phyloP scores from a whole-genome alignment of 192 early-diverging fungal species.

The Coemansia sp. region DNA sequence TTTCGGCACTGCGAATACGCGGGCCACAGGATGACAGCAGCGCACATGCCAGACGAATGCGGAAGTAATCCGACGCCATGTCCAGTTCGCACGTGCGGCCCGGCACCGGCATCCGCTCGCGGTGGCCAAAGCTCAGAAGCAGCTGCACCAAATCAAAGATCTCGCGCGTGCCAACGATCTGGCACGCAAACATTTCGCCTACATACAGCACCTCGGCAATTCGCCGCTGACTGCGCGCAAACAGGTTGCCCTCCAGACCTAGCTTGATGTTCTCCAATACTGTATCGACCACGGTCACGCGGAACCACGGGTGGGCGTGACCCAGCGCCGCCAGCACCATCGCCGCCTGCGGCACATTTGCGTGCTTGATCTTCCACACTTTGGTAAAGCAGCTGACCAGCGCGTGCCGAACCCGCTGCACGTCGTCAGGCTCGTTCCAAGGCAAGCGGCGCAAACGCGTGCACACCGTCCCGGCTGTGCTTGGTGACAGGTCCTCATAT shows the following conservation, averaged over 20 bases:
- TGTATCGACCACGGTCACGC: conserved; percentile 78
- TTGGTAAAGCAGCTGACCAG: conserved; percentile 80
- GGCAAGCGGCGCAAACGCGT: conserved; percentile 76
- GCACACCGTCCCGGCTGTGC: conserved; percentile 63
- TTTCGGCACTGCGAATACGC: conserved; percentile 59
- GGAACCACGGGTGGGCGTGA: conserved; percentile 82
- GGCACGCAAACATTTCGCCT: conserved; percentile 88
- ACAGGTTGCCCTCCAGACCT: conserved; percentile 91
- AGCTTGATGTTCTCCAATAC: conserved; percentile 81
- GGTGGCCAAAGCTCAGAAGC: conserved; percentile 76
- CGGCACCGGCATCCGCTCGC: conserved; percentile 53
- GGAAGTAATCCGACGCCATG: conserved; percentile 84
- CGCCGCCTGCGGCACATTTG: conserved; percentile 79
- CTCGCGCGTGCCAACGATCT: conserved; percentile 71
- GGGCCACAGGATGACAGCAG: conserved; percentile 84
- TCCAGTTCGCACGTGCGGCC: conserved; percentile 64
- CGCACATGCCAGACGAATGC: conserved; percentile 80
- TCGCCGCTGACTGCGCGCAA: conserved; percentile 88
- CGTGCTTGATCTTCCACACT: conserved; percentile 90
- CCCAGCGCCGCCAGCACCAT: conserved; percentile 74
- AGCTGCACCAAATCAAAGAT: conserved; percentile 86
- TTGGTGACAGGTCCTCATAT: conserved; percentile 75
- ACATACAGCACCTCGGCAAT: conserved; percentile 78
- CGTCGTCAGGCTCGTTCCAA: conserved; percentile 56
- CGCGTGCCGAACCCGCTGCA: conserved; percentile 51